A percentile compares a stretch with the other conserved stretches of the same genome.
Conservation (phyloP, 805 yeast species). For the Cyberlindnera sargentensis region DNA sequence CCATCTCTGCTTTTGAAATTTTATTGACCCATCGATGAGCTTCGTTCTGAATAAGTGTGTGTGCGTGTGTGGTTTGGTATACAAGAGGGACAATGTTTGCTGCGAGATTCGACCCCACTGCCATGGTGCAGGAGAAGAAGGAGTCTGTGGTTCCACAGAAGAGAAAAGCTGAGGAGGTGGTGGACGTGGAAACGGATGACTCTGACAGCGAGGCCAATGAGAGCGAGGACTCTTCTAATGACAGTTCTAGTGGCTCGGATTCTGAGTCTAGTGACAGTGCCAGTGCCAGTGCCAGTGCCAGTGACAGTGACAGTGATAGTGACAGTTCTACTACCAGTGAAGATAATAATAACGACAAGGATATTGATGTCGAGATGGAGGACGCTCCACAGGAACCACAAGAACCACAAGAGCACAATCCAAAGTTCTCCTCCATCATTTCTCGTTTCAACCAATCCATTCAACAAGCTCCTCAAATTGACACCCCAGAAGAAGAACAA, state of each 20-base stretch:
- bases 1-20: too few species aligned
- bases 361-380: conserved; percentile 9
- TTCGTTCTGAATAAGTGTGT: too few species aligned
- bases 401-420: conserved; percentile 18
- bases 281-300: conserved; percentile 12
- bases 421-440: conserved; percentile 45
- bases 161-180: conserved; percentile 10
- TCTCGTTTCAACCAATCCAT: conserved; percentile 45
- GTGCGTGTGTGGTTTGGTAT: background rate
- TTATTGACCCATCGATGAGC: background rate
- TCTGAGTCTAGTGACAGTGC: conserved; percentile 16
- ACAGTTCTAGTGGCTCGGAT: too few species aligned
- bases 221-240: conserved; percentile 5
- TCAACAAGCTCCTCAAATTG: conserved; percentile 12
- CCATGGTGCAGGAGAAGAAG: conserved; percentile 5
- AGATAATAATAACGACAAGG: conserved; percentile 6
- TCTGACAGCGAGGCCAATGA: background rate
- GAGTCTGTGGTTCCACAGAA: conserved; percentile 4
- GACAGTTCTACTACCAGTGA: conserved; percentile 18
- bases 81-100: conserved; percentile 42
- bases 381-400: conserved; percentile 3
- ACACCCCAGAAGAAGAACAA: conserved; percentile 12
- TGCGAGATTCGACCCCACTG: conserved; percentile 51
- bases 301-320: conserved; percentile 17
- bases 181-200: conserved; percentile 3